Evolutionary conservation across 768 basidiomycete species (phyloP).

Genomic region (Lactifluus volemus): DNA sequence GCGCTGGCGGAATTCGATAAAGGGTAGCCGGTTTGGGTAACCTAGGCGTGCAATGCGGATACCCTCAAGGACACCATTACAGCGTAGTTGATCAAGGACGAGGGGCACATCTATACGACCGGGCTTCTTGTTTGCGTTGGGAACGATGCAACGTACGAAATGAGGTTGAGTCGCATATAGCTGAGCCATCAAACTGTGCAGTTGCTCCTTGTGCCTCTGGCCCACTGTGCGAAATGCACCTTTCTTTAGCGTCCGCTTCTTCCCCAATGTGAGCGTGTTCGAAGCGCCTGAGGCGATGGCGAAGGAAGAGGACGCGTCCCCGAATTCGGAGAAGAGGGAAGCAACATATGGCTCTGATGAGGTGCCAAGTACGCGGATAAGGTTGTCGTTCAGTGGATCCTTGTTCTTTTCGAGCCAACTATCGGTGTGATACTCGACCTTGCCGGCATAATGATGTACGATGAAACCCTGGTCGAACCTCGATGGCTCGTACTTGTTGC

Average conservation of each 20-base stretch:
- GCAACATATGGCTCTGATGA: conserved; percentile 81
- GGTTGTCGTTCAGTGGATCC: conserved; percentile 94
- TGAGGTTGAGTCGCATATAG: conserved; percentile 93
- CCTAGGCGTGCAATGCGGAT: conserved; percentile 96
- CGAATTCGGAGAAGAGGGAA: conserved; percentile 75
- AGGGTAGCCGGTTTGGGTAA: conserved; percentile 94
- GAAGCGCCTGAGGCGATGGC: conserved; percentile 32
- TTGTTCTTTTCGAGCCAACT: conserved; percentile 99
- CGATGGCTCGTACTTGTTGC: conserved; percentile 75
- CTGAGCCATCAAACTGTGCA: conserved; percentile 84
- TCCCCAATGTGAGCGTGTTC: conserved; percentile 39
- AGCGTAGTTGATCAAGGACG: conserved; percentile 91
- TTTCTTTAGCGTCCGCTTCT: conserved; percentile 78
- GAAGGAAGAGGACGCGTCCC: conserved; percentile 34
- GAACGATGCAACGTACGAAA: conserved; percentile 97
- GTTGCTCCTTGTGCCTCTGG: conserved; percentile 93
- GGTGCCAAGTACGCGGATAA: conserved; percentile 77
- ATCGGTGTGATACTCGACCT: conserved; percentile 91
- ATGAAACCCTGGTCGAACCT: conserved; percentile 93
- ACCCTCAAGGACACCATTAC: conserved; percentile 98
- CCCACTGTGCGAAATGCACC: conserved; percentile 95
- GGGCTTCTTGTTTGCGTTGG: conserved; percentile 86
- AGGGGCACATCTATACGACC: conserved; percentile 88
- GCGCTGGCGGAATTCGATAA: conserved; percentile 94
- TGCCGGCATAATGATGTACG: conserved; percentile 92